These are phyloP conservation scores for Penicillium sp. DNA, from an alignment of 2,329 filamentous ascomycete species.

Conservation along the genomic window DNA sequence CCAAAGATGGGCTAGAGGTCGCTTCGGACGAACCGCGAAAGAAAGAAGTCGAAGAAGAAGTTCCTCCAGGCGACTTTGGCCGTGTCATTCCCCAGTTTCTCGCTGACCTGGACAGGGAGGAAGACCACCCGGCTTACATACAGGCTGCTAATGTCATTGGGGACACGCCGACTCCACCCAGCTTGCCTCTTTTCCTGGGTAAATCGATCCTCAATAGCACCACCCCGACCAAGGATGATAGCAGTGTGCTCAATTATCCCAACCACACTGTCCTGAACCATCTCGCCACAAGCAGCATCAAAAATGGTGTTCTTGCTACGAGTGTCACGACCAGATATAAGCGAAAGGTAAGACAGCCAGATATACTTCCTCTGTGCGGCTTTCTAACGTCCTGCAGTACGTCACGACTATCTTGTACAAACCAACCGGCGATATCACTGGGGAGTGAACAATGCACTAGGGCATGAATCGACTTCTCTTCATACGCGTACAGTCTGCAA, in stretches of 20 bases:
- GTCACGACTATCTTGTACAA: constrained; percentile 98
- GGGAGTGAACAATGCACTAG: constrained; percentile 21
- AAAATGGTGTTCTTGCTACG: constrained; percentile 89
- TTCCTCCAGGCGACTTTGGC: constrained; percentile 60
- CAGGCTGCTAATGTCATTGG: constrained; percentile 70
- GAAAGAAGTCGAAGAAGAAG: constrained; percentile 52
- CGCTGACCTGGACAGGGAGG: constrained; percentile 74
- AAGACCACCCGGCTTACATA: constrained; percentile 70
- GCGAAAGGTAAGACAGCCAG: constrained; percentile 57
- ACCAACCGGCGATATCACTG: constrained; percentile 56
- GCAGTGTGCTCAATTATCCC: constrained; percentile 91
- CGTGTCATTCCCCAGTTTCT: constrained; percentile 77
- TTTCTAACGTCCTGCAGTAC: constrained; percentile 52
- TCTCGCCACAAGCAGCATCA: constrained; percentile 94
- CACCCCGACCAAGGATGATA: constrained; percentile 94
- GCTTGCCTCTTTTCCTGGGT: constrained; percentile 81
- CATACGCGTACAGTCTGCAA: background rate
- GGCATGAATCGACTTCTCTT: background rate
- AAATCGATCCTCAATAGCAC: constrained; percentile 92
- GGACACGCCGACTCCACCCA: constrained; percentile 77
- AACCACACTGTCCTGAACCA: constrained; percentile 98
- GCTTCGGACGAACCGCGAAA: constrained; percentile 18
- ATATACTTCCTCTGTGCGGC: background rate
- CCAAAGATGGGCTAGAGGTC: constrained; percentile 37
- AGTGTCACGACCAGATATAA: constrained; percentile 97